phyloP scores from a whole-genome alignment of 106 monocot species.

The Dendrobium officinale region DNA sequence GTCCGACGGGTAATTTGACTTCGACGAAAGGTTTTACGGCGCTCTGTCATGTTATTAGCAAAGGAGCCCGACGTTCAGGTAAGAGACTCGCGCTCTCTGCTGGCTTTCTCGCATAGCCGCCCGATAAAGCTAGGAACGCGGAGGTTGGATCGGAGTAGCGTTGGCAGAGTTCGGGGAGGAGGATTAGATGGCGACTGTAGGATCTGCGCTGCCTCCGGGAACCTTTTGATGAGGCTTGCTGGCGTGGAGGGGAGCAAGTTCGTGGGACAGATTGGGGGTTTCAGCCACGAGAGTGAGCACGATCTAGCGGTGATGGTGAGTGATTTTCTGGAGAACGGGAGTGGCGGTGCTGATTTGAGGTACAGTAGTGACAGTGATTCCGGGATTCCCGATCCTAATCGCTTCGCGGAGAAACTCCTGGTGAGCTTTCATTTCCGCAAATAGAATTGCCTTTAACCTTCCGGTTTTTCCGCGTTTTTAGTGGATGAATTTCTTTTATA shows the following conservation, averaged over 20 bases:
- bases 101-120: conserved; percentile 2
- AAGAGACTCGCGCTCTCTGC: not conserved
- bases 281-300: conserved; percentile 88
- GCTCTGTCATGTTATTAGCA: conserved; percentile 7
- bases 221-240: not conserved
- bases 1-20: not conserved
- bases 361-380: conserved; percentile 85
- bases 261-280: conserved; percentile 30
- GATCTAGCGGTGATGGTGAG: conserved; percentile 80
- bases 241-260: conserved; percentile 20
- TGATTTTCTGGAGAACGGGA: conserved; percentile 83
- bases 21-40: not conserved
- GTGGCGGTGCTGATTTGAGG: conserved; percentile 36
- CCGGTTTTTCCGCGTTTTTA: too few species aligned
- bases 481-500: too few species aligned
- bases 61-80: conserved; percentile 9
- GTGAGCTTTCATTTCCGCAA: conserved; percentile 22
- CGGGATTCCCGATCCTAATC: conserved; percentile 44
- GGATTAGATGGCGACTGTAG: conserved; percentile 22
- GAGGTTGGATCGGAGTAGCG: not conserved
- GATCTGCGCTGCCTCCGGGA: conserved; percentile 23
- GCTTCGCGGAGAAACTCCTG: conserved; percentile 57
- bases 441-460: not conserved
- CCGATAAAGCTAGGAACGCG: conserved; percentile 8
- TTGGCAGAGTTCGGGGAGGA: not conserved